Evolutionary conservation across 2,329 filamentous ascomycete genomes (phyloP).

Genomic region (Neopestalotiopsis rosae): DNA sequence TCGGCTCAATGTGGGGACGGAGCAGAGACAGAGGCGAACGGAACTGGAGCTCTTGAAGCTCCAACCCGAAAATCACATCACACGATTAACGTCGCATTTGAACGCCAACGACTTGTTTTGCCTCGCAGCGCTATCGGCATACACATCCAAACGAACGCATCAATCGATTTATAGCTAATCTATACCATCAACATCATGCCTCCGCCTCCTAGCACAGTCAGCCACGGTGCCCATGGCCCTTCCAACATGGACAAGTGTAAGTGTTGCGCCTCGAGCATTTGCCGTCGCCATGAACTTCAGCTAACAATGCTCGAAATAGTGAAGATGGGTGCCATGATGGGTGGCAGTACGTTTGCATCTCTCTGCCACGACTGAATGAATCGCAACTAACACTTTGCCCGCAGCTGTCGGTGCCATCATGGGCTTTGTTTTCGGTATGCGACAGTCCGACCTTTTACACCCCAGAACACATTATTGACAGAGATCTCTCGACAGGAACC

Average conservation of each 20-base stretch:
- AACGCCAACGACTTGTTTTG: not conserved
- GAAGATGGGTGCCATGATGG: slow-evolving; percentile 99
- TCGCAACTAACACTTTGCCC: slow-evolving; percentile 35
- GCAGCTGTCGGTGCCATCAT: slow-evolving; percentile 94
- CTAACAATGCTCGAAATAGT: slow-evolving; percentile 58
- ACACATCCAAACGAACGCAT: not conserved
- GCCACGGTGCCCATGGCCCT: slow-evolving; percentile 56
- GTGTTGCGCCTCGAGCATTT: slow-evolving; percentile 26
- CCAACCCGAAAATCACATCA: not conserved
- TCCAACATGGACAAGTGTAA: slow-evolving; percentile 75
- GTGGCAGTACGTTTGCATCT: slow-evolving; percentile 75
- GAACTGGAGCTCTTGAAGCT: slow-evolving; percentile 1
- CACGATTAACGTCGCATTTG: not conserved
- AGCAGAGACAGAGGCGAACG: not conserved
- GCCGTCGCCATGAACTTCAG: not conserved
- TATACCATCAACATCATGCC: slow-evolving; percentile 49
- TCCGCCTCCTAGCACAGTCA: slow-evolving; percentile 47
- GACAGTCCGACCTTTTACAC: slow-evolving; percentile 12
- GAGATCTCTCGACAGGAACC: slow-evolving; percentile 63
- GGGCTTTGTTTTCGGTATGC: slow-evolving; percentile 92
- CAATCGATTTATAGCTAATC: not conserved
- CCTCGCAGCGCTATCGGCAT: not conserved
- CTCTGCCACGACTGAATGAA: not conserved
- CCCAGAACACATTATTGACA: not conserved
- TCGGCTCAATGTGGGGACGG: slow-evolving; percentile 1